Evolutionary conservation across 1,139 yeast species (phyloP).

Genomic region (Nadsonia starkeyi-henricii): DNA sequence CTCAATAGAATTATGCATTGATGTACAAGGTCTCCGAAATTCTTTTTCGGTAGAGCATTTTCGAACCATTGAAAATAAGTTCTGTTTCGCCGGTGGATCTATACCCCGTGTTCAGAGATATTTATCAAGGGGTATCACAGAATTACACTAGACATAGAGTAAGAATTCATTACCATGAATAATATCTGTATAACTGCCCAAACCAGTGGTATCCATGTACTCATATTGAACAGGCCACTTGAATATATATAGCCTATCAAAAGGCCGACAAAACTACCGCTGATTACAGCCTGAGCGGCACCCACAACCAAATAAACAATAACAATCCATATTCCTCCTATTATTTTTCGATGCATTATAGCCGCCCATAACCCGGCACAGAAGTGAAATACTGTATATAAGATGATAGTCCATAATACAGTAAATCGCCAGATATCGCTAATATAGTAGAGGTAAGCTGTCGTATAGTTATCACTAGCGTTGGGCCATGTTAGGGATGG

Average conservation of each 20-base stretch:
- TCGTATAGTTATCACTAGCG: conserved; percentile 28
- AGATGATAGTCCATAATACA: conserved; percentile 62
- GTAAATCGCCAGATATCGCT: conserved; percentile 79
- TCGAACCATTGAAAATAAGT: no score
- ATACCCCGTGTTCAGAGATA: no score
- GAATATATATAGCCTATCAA: conserved; percentile 53
- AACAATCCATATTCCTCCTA: conserved; percentile 31
- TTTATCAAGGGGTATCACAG: conserved; percentile 15
- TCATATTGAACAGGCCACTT: conserved; percentile 61
- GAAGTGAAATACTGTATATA: conserved; percentile 44
- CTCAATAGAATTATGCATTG: no score
- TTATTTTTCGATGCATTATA: conserved; percentile 31
- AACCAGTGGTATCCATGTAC: conserved; percentile 85
- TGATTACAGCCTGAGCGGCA: conserved; percentile 46
- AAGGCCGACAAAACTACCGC: conserved; percentile 68
- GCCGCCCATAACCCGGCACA: conserved; percentile 56
- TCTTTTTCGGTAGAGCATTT: no score
- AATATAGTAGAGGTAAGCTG: conserved; percentile 52
- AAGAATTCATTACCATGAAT: conserved; percentile 53
- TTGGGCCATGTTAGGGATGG: conserved; percentile 75
- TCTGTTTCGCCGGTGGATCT: no score
- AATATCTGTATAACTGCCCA: conserved; percentile 60
- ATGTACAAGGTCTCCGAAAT: no score
- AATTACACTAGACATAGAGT: conserved; percentile 35
- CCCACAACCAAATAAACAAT: conserved; percentile 31